These are phyloP conservation scores for Saussurea involucrata DNA, from an alignment of 129 eudicot species.

Conservation along the genomic window DNA sequence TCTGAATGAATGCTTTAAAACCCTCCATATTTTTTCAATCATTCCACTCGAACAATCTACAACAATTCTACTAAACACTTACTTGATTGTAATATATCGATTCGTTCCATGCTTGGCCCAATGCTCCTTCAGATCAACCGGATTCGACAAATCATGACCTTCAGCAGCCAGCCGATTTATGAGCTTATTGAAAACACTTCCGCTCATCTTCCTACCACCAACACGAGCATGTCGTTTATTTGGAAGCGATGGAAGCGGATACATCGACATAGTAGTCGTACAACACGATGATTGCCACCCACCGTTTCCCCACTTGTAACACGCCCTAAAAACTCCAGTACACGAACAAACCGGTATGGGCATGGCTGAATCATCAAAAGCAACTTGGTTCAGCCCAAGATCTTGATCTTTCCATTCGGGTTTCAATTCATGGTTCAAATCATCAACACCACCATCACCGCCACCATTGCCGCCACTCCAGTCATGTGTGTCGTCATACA, in stretches of 20 bases:
- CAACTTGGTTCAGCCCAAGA: slow-evolving; percentile 78
- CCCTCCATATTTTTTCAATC: slow-evolving; percentile 5
- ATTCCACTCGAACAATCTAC: neutral
- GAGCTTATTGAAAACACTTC: slow-evolving; percentile 81
- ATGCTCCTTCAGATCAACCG: slow-evolving; percentile 82
- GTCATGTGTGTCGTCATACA: slow-evolving; percentile 51
- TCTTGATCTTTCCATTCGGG: slow-evolving; percentile 86
- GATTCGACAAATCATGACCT: slow-evolving; percentile 77
- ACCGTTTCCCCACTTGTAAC: slow-evolving; percentile 94
- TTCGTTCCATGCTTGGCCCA: slow-evolving; percentile 99
- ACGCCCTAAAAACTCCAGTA: slow-evolving; percentile 71
- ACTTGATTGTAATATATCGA: slow-evolving; percentile 90
- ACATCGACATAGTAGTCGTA: slow-evolving; percentile 79
- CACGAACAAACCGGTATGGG: slow-evolving; percentile 92
- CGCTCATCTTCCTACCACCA: slow-evolving; percentile 96
- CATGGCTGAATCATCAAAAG: slow-evolving; percentile 79
- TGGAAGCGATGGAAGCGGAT: slow-evolving; percentile 80
- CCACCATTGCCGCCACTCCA: slow-evolving; percentile 36
- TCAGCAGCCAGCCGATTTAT: slow-evolving; percentile 79
- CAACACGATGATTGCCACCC: slow-evolving; percentile 95
- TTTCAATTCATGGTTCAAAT: slow-evolving; percentile 47
- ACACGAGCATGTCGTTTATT: slow-evolving; percentile 84
- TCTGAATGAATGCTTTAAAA: slow-evolving; percentile 22
- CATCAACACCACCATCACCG: slow-evolving; percentile 41
- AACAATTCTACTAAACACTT: neutral